Conservation (phyloP, 441 rosid genomes). For the Croton laevigatus region DNA sequence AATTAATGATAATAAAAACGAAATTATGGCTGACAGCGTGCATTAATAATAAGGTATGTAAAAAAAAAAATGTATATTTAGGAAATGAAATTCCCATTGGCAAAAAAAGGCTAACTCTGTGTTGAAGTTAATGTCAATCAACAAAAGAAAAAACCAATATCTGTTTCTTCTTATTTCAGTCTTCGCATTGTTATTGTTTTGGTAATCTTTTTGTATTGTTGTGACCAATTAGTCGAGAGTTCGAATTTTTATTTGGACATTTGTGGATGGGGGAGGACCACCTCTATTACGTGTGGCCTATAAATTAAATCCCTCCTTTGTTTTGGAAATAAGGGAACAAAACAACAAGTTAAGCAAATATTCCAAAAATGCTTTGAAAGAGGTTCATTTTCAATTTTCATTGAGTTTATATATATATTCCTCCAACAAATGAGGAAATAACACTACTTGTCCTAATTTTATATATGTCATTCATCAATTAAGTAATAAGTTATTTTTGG, state of each 20-base stretch:
- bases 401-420: neutral
- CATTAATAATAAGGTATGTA: too few relatives aligned
- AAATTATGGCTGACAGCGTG: too few relatives aligned
- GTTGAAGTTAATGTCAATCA: slow-evolving; percentile 8
- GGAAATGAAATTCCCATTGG: neutral
- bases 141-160: neutral
- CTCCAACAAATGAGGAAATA: neutral
- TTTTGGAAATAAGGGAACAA: neutral
- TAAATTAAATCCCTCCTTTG: too few relatives aligned
- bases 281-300: neutral
- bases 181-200: too few relatives aligned
- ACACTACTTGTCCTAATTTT: neutral
- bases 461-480: too few relatives aligned
- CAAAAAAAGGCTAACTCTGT: too few relatives aligned
- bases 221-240: too few relatives aligned
- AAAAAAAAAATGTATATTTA: neutral
- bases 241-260: too few relatives aligned
- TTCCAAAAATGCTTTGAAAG: neutral
- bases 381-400: neutral
- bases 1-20: too few relatives aligned
- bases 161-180: neutral
- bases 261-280: too few relatives aligned
- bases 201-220: too few relatives aligned
- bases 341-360: neutral
- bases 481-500: too few relatives aligned